Base-by-base conservation (phyloP, 108 stramenopile genomes). In the Nitzschia sp. region DNA sequence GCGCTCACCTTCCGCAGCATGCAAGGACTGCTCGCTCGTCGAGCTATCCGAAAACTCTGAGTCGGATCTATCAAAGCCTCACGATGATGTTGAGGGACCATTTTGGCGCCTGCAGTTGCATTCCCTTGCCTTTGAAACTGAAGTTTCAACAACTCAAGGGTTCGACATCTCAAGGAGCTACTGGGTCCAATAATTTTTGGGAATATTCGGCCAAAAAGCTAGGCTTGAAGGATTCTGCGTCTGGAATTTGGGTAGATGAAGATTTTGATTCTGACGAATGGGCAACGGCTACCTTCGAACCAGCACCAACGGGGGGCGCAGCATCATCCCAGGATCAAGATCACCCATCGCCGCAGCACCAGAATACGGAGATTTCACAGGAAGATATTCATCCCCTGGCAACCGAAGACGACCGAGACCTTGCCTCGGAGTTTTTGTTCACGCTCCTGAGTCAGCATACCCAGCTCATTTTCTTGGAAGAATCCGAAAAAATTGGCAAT, bases 71-170 rank as follows among this genome's bases (percentile, higher is more conserved):
- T 62, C 82, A 79, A 59, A 73, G 71, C 42, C 55, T 79, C 2
- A 79, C 78, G 2, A 83, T 79, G 82, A 83, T 83, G 78, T 45
- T 83, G 6, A 72, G 78, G 5, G 78, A 83, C 28, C 82, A 83
- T 33, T 79, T 83, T 42, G 47, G 59, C 5, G 59, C 71, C 21
- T 83, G 78, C 46, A 26, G 28, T 0, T 47, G 26, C 19, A 71
- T 83, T 42, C 75, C 82, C 3, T 38, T 21, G 17, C 58, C 49
- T 8, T 18, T 63, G 8, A 55, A 60, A 21, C 1, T 53, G 21
- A 56, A 46, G 56, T 79, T 70, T 36, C 15, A 49, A 11, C 30
- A 18, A 3, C 65, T 79, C 13, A 83, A 76, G 67, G 66, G 59
- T 46, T 78, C 65, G 33, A 72, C 82, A 0, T 9, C 71, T 53